Base-by-base conservation (phyloP, 2,329 filamentous ascomycete genomes). In the Hypoxylon sp. region DNA sequence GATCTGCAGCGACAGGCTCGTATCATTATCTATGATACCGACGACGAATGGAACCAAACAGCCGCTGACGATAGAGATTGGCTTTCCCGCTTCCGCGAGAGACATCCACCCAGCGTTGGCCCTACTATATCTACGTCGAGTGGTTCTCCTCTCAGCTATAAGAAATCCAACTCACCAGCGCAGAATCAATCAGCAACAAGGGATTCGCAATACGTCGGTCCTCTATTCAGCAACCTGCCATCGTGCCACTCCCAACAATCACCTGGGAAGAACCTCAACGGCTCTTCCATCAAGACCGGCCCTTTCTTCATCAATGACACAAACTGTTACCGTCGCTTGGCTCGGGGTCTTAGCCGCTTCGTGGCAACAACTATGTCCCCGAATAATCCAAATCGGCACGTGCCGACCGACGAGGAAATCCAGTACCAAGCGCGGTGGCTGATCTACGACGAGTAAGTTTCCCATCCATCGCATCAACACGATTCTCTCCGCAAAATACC, bases 11-110 rank as follows among this genome's bases (percentile, higher is more conserved):
- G 80, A 29, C 81, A 89, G 71, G 88, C 87, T 22, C 84, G 88
- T 68, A 81, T 88, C 56, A 88, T 90, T 71, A 87, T 90, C 22
- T 90, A 88, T 76, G 87, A 88, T 51, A 85, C 83, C 64, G 87
- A 90, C 57, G 88, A 90, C 71, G 84, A 84, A 9, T 90, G 88
- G 87, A 90, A 90, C 69, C 88, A 90, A 73, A 91, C 88, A 1
- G 85, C 84, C 0, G 86, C 87, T 2, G 88, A 91, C 69, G 87
- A 88, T 66, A 70, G 79, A 2, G 76, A 81, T 3, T 89, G 87
- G 85, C 80, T 90, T 1, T 76, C 79, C 3, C 78, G 82, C 11
- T 90, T 90, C 78, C 85, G 82, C 65, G 76, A 80, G 44, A 82
- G 85, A 54, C 84, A 88, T 67, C 63, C 75, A 0, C 63, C 71